Percentiles rank a stretch among this genome's conserved stretches.
phyloP scores from a whole-genome alignment of 2,329 filamentous ascomycete genomes.

The Talaromyces atroroseus region DNA sequence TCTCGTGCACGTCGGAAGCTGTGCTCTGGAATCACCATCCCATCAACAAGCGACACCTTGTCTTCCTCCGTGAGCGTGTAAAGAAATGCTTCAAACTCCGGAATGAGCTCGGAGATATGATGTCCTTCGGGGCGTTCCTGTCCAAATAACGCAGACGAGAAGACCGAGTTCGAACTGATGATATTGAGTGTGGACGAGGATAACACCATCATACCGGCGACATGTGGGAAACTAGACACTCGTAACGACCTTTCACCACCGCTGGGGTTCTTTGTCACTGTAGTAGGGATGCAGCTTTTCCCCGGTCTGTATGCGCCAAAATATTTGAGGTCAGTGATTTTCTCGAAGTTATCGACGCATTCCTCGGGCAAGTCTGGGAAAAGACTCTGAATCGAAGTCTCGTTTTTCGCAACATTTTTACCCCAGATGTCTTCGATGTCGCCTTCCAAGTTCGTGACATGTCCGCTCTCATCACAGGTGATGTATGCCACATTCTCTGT shows the following conservation, averaged over 20 bases:
- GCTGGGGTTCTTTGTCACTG: conserved; percentile 63
- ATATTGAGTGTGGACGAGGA: conserved; percentile 72
- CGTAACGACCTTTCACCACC: conserved; percentile 63
- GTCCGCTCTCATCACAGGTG: conserved; percentile 69
- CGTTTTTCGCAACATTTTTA: conserved; percentile 58
- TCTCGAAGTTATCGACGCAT: conserved; percentile 66
- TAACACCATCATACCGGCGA: conserved; percentile 92
- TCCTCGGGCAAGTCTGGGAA: conserved; percentile 74
- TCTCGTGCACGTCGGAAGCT: conserved; percentile 87
- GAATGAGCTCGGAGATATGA: conserved; percentile 73
- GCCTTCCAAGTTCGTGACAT: conserved; percentile 65
- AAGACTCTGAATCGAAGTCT: conserved; percentile 69
- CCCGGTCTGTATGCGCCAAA: conserved; percentile 79
- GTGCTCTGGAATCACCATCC: conserved; percentile 95
- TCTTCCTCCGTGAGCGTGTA: conserved; percentile 81
- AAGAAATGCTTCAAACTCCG: conserved; percentile 79
- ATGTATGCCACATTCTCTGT: conserved; percentile 84
- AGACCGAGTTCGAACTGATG: conserved; percentile 90
- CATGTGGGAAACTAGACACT: conserved; percentile 92
- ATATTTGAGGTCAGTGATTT: conserved; percentile 65
- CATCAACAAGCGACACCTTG: conserved; percentile 74
- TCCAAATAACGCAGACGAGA: conserved; percentile 87
- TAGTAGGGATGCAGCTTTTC: conserved; percentile 76
- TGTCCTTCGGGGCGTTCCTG: conserved; percentile 77
- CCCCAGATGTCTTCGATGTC: conserved; percentile 85